Percentiles rank a stretch among this genome's conserved stretches.
Evolutionary conservation across 1,284 basidiomycete species (phyloP).

Genomic region (Mycena citricolor): DNA sequence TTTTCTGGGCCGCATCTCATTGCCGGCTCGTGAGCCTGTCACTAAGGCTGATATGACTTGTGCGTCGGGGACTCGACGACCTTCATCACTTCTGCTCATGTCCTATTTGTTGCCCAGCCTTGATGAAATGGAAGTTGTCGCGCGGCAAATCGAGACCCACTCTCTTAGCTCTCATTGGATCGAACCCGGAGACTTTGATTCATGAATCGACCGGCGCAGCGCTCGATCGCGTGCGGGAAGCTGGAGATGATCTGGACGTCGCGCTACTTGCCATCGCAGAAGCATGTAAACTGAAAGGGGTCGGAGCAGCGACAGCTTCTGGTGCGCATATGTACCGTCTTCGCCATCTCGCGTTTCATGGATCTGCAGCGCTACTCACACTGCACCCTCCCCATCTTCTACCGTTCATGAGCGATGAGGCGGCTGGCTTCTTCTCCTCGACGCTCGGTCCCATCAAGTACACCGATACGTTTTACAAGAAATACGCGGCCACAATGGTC

Average conservation of each 20-base stretch:
- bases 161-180: conserved; percentile 12
- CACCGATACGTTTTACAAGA: conserved; percentile 19
- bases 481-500: conserved; percentile 18
- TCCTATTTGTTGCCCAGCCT: not conserved
- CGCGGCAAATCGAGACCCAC: conserved; percentile 22
- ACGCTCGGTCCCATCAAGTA: conserved; percentile 19
- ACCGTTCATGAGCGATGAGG: conserved; percentile 24
- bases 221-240: conserved; percentile 5
- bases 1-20: conserved; percentile 3
- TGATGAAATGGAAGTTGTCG: conserved; percentile 22
- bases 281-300: conserved; percentile 17
- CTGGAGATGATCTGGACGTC: conserved; percentile 11
- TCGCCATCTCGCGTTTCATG: not conserved
- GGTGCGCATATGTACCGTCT: not conserved
- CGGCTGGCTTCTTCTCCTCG: conserved; percentile 15
- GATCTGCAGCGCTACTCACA: conserved; percentile 15
- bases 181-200: conserved; percentile 14
- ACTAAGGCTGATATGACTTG: conserved; percentile 17
- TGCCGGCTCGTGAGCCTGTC: conserved; percentile 9
- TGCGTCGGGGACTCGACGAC: too few species aligned
- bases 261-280: conserved; percentile 13
- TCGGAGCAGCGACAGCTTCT: conserved; percentile 21
- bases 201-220: conserved; percentile 8
- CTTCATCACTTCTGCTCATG: not conserved
- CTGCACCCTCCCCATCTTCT: conserved; percentile 19